These are phyloP conservation scores for Amanita rubescens DNA, from an alignment of 768 basidiomycete genomes.

Conservation along the genomic window DNA sequence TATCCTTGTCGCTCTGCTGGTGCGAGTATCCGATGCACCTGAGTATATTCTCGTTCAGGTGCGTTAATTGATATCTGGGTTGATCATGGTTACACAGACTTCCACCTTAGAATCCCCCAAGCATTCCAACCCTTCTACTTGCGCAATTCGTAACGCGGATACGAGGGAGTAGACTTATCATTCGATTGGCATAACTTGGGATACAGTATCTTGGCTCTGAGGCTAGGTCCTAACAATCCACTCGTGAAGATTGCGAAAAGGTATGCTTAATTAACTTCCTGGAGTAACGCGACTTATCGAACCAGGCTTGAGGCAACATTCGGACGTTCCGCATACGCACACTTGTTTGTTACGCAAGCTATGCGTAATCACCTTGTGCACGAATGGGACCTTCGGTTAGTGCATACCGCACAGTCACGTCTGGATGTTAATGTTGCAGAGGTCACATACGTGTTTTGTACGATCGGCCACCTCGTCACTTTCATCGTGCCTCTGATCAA, in stretches of 20 bases:
- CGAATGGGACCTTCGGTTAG: conserved; percentile 75
- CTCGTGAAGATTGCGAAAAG: conserved; percentile 70
- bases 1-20: conserved; percentile 56
- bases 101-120: conserved; percentile 78
- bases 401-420: conserved; percentile 9
- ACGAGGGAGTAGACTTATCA: conserved; percentile 79
- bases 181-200: conserved; percentile 99
- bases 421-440: conserved; percentile 31
- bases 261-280: conserved; percentile 31
- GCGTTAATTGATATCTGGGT: conserved; percentile 14
- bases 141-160: conserved; percentile 67
- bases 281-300: neutral
- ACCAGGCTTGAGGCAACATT: conserved; percentile 78
- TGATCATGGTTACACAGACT: neutral
- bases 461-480: conserved; percentile 85
- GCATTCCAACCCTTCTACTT: conserved; percentile 86
- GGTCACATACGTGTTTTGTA: conserved; percentile 75
- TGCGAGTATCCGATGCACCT: conserved; percentile 57
- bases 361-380: conserved; percentile 68
- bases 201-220: conserved; percentile 84
- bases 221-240: conserved; percentile 57
- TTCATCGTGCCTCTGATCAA: conserved; percentile 60
- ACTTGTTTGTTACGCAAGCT: conserved; percentile 87
- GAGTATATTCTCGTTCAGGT: conserved; percentile 91
- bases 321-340: conserved; percentile 76